A percentile compares a stretch with the other conserved stretches of the same genome.
Conservation (phyloP, 257 asterid genomes). For the Solanum peruvianum region DNA sequence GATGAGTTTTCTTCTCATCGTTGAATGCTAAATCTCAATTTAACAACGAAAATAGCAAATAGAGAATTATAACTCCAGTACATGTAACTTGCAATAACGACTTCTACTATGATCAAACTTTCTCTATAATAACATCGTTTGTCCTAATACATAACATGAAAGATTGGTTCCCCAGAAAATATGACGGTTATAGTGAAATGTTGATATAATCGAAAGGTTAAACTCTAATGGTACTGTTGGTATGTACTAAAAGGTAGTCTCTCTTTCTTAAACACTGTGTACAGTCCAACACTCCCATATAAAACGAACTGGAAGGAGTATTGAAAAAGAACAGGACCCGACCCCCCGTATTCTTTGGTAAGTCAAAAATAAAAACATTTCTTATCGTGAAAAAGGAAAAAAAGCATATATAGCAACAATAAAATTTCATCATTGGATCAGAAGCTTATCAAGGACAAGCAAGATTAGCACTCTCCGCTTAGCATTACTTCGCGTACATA, state of each 20-base stretch:
- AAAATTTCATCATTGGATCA: not conserved
- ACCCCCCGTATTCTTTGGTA: not conserved
- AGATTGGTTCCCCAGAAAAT: not conserved
- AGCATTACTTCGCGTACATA: not conserved
- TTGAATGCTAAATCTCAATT: not conserved
- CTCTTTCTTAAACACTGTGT: not conserved
- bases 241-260: not conserved
- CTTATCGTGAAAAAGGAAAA: not conserved
- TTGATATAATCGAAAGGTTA: not conserved
- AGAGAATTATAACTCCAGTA: not conserved
- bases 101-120: not conserved
- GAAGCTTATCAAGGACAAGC: not conserved
- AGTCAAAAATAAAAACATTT: not conserved
- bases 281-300: not conserved
- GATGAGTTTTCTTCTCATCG: not conserved
- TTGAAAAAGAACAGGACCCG: not conserved
- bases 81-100: not conserved
- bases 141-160: not conserved
- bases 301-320: not conserved
- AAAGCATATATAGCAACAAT: not conserved
- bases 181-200: not conserved
- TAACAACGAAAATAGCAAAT: not conserved
- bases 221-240: not conserved
- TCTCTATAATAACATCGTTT: not conserved
- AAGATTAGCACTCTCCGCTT: not conserved